phyloP scores from a whole-genome alignment of 495 filamentous ascomycete species.

The Daldinia concentrica region DNA sequence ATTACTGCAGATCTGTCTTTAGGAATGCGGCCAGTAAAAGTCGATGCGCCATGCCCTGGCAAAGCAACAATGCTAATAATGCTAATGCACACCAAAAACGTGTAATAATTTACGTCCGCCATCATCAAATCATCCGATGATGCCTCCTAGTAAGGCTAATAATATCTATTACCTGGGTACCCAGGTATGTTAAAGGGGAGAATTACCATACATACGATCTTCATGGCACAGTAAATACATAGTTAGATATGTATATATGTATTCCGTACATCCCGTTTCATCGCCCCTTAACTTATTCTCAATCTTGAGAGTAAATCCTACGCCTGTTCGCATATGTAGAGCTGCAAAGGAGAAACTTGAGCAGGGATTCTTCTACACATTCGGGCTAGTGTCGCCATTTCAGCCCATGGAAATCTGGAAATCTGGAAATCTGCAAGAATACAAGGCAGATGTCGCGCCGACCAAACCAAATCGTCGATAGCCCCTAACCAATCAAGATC shows the following conservation, averaged over 20 bases:
- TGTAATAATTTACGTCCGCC: conserved; percentile 18
- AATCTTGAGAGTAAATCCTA: conserved; percentile 31
- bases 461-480: conserved; percentile 37
- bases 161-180: conserved; percentile 12
- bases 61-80: conserved; percentile 37
- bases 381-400: conserved; percentile 41
- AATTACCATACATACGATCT: neutral
- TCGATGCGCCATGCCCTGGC: conserved; percentile 19
- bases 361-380: conserved; percentile 36
- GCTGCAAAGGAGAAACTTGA: conserved; percentile 32
- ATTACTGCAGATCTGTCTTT: conserved; percentile 39
- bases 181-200: conserved; percentile 1
- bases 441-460: conserved; percentile 46
- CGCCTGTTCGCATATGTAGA: conserved; percentile 36
- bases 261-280: neutral
- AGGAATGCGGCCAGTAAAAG: conserved; percentile 28
- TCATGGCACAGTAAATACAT: neutral
- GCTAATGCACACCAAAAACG: conserved; percentile 37
- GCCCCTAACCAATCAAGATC: conserved; percentile 44
- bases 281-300: conserved; percentile 26
- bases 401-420: conserved; percentile 42
- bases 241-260: neutral
- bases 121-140: conserved; percentile 28
- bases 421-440: conserved; percentile 40
- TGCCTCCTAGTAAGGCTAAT: conserved; percentile 15